A percentile compares a stretch with the other conserved stretches of the same genome.
phyloP scores from a whole-genome alignment of 2,329 filamentous ascomycete genomes.

The Dothideomycetidae sp. region DNA sequence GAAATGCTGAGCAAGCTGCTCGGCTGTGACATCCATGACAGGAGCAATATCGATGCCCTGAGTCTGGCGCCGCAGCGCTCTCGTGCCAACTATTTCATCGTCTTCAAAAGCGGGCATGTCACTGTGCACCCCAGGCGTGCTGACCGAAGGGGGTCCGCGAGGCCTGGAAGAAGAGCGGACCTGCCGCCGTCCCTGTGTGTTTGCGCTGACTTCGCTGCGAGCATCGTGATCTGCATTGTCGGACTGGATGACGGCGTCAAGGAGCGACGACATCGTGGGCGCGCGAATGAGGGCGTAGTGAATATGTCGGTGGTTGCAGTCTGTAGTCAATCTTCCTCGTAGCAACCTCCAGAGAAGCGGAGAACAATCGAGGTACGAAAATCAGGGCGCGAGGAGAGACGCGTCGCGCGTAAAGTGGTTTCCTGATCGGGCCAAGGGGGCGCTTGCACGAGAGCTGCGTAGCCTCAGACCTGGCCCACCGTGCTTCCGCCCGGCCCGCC shows the following conservation, averaged over 20 bases:
- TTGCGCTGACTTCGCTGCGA: conserved; percentile 23
- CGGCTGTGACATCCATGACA: conserved; percentile 62
- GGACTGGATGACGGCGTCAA: conserved; percentile 37
- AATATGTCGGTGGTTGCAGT: background rate
- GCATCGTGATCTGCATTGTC: conserved; percentile 28
- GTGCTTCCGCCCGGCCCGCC: too few species aligned
- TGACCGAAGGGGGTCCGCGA: conserved; percentile 37
- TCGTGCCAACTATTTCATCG: conserved; percentile 44
- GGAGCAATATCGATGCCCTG: conserved; percentile 46
- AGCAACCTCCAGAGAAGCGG: too few species aligned
- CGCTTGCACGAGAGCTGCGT: conserved; percentile 1
- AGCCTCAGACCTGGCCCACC: background rate
- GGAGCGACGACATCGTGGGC: conserved; percentile 36
- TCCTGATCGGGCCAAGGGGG: background rate
- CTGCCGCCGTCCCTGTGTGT: conserved; percentile 19
- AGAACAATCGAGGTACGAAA: conserved; percentile 5
- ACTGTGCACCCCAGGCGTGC: conserved; percentile 36
- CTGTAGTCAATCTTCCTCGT: too few species aligned
- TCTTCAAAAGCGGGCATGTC: conserved; percentile 47
- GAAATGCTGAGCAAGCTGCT: conserved; percentile 62
- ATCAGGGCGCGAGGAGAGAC: background rate
- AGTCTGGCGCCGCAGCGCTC: conserved; percentile 30
- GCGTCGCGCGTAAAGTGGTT: conserved; percentile 10
- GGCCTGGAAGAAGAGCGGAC: conserved; percentile 41
- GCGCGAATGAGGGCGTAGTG: background rate